Conservation (phyloP, 176 grass and related monocot species). For the Musa troglodytarum region DNA sequence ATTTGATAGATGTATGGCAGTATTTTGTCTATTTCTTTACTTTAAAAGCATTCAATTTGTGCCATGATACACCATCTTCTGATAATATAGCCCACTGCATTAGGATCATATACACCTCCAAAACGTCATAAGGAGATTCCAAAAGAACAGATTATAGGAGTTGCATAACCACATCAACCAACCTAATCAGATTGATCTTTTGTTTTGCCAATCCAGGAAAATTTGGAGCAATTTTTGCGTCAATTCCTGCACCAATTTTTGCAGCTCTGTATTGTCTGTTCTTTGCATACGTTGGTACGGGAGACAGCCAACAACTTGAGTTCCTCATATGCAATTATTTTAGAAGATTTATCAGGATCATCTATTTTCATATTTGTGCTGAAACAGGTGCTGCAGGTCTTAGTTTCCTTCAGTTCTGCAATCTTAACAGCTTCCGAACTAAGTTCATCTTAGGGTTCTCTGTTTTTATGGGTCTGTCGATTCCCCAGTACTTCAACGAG, state of each 20-base stretch:
- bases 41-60: too few species aligned
- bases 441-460: slow-evolving; percentile 96
- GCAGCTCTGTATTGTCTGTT: slow-evolving; percentile 88
- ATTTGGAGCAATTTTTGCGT: slow-evolving; percentile 95
- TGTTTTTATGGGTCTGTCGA: slow-evolving; percentile 83
- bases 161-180: too few species aligned
- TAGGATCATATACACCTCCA: too few species aligned
- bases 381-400: slow-evolving; percentile 71
- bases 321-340: too few species aligned
- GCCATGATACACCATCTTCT: too few species aligned
- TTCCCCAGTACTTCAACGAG: slow-evolving; percentile 95
- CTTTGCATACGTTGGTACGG: slow-evolving; percentile 94
- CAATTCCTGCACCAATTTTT: slow-evolving; percentile 85
- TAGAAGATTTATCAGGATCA: background rate
- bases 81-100: too few species aligned
- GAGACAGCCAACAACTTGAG: background rate
- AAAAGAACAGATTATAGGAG: background rate
- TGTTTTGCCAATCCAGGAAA: slow-evolving; percentile 51
- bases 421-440: slow-evolving; percentile 94
- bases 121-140: background rate
- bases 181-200: background rate
- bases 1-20: too few species aligned
- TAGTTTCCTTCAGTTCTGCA: slow-evolving; percentile 94
- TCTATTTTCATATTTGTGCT: slow-evolving; percentile 6
- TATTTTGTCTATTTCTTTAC: too few species aligned